Conservation (phyloP, 495 filamentous ascomycete species). For the Aspergillus bertholletiae region DNA sequence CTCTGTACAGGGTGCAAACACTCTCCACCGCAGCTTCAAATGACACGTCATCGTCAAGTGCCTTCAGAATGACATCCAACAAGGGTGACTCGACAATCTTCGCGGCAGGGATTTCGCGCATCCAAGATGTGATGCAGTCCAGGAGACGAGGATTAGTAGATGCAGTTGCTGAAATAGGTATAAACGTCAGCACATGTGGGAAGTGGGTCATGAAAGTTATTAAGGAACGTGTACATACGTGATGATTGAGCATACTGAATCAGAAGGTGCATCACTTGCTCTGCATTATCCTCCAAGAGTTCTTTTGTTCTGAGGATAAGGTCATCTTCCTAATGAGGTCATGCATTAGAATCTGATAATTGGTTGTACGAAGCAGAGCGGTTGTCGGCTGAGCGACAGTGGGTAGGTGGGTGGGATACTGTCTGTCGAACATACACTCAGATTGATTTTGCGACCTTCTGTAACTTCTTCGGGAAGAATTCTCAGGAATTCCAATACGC, state of each 20-base stretch:
- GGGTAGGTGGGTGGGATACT: constrained; percentile 12
- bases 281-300: constrained; percentile 83
- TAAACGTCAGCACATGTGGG: neutral
- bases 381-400: constrained; percentile 15
- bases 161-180: constrained; percentile 47
- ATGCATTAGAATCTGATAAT: constrained; percentile 44
- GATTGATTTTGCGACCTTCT: constrained; percentile 96
- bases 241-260: constrained; percentile 89
- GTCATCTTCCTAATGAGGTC: constrained; percentile 80
- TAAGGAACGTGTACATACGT: constrained; percentile 48
- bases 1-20: constrained; percentile 82
- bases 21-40: constrained; percentile 93
- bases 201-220: neutral
- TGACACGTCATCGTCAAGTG: constrained; percentile 67
- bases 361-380: constrained; percentile 16
- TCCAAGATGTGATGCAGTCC: constrained; percentile 94
- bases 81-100: constrained; percentile 83
- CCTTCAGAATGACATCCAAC: constrained; percentile 74
- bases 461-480: constrained; percentile 98
- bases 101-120: constrained; percentile 81
- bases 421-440: constrained; percentile 82
- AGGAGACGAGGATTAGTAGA: constrained; percentile 86
- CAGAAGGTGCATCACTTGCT: constrained; percentile 78
- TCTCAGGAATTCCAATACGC: constrained; percentile 90
- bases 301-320: constrained; percentile 76